These are phyloP conservation scores for Aspergillus steynii DNA, from an alignment of 495 filamentous ascomycete genomes.

Conservation along the genomic window DNA sequence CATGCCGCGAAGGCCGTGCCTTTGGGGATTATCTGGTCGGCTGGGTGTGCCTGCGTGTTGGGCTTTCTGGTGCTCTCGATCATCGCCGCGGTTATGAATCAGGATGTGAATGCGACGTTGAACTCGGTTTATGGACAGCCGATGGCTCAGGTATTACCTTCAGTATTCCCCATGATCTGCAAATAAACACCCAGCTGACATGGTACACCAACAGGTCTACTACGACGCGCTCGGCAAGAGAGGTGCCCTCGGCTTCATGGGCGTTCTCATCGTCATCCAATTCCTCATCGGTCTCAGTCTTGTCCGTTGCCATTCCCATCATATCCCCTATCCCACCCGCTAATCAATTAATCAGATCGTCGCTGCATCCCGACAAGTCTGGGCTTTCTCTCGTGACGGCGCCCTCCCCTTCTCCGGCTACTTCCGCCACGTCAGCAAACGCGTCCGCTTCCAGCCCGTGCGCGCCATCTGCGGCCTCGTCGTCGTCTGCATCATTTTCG, in stretches of 20 bases:
- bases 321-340: slow-evolving; percentile 18
- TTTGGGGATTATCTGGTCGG: slow-evolving; percentile 52
- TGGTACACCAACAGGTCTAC: slow-evolving; percentile 30
- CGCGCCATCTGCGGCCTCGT: slow-evolving; percentile 56
- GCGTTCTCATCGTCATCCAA: slow-evolving; percentile 41
- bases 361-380: slow-evolving; percentile 53
- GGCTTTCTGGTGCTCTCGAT: slow-evolving; percentile 57
- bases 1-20: slow-evolving; percentile 63
- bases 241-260: slow-evolving; percentile 49
- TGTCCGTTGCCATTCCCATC: slow-evolving; percentile 41
- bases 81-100: slow-evolving; percentile 42
- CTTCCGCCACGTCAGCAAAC: slow-evolving; percentile 52
- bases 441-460: slow-evolving; percentile 56
- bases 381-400: slow-evolving; percentile 60
- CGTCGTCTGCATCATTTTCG: slow-evolving; percentile 51
- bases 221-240: slow-evolving; percentile 47
- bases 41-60: slow-evolving; percentile 44
- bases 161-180: too few relatives aligned
- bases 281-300: slow-evolving; percentile 49
- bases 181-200: too few relatives aligned
- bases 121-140: slow-evolving; percentile 42
- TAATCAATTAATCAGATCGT: slow-evolving; percentile 33
- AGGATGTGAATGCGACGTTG: slow-evolving; percentile 34
- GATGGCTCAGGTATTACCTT: slow-evolving; percentile 42
- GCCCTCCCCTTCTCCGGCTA: slow-evolving; percentile 59